Percentiles rank a stretch among this genome's conserved stretches.
These are phyloP conservation scores for Coemansia sp. DNA, from an alignment of 192 early-diverging fungal species.

Conservation along the genomic window DNA sequence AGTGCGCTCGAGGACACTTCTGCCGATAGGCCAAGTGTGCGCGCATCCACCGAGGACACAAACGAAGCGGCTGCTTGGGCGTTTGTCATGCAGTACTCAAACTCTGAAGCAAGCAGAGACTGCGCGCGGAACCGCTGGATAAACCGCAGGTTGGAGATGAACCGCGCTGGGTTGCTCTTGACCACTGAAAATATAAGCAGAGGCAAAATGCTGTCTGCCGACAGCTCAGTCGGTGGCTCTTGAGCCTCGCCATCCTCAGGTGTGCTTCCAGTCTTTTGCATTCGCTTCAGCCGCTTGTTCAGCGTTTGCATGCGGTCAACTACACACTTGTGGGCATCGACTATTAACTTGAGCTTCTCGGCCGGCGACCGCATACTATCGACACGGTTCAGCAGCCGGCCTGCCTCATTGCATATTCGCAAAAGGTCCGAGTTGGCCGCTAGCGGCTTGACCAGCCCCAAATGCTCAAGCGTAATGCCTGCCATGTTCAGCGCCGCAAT, in stretches of 20 bases:
- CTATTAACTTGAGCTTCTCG: conserved; percentile 48
- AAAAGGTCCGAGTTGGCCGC: conserved; percentile 19
- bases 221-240: conserved; percentile 10
- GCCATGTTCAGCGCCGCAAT: conserved; percentile 67
- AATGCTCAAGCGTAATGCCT: conserved; percentile 59
- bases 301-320: conserved; percentile 44
- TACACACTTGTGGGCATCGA: conserved; percentile 43
- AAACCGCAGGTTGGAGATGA: conserved; percentile 68
- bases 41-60: conserved; percentile 43
- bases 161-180: conserved; percentile 64
- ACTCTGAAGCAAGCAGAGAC: conserved; percentile 40
- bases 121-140: conserved; percentile 48
- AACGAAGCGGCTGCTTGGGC: conserved; percentile 43
- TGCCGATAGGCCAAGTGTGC: conserved; percentile 33
- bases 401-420: conserved; percentile 33
- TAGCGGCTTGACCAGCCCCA: conserved; percentile 51
- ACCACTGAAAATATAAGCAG: conserved; percentile 69
- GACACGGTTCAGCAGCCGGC: conserved; percentile 25
- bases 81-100: conserved; percentile 55
- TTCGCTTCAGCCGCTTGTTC: conserved; percentile 17
- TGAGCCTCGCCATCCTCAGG: background rate
- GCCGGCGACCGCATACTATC: conserved; percentile 38
- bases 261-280: background rate
- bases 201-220: conserved; percentile 68
- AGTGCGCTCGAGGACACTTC: conserved; percentile 30